Evolutionary conservation across 352 stramenopile genomes (phyloP).

Genomic region (Phytophthora constricta): DNA sequence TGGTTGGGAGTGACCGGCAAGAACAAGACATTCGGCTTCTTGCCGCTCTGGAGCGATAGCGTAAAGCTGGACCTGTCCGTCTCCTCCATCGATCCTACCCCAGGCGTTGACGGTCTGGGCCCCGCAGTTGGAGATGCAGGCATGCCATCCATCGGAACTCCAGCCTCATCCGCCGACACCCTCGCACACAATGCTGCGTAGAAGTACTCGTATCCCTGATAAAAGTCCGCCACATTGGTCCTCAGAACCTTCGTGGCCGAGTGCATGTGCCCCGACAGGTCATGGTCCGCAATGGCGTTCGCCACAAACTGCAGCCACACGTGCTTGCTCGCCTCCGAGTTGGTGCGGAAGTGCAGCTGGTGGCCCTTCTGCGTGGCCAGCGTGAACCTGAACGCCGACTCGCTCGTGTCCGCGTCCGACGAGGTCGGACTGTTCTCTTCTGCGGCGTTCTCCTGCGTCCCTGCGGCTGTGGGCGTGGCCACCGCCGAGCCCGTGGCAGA

Average conservation of each 20-base stretch:
- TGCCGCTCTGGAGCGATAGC: conserved; percentile 31
- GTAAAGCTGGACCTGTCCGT: conserved; percentile 37
- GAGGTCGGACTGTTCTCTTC: conserved; percentile 4
- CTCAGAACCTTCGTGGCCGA: conserved; percentile 41
- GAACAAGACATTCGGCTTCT: conserved; percentile 58
- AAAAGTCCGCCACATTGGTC: conserved; percentile 76
- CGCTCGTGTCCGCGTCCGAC: conserved; percentile 8
- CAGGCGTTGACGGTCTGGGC: conserved; percentile 4
- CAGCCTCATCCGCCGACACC: conserved; percentile 48
- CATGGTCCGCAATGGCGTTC: conserved; percentile 63
- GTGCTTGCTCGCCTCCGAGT: conserved; percentile 82
- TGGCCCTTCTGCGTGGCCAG: conserved; percentile 85
- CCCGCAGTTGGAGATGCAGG: conserved; percentile 14
- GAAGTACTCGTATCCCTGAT: conserved; percentile 78
- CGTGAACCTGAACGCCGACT: conserved; percentile 80
- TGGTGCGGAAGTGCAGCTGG: conserved; percentile 87
- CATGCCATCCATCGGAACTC: conserved; percentile 11
- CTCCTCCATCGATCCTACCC: conserved; percentile 16
- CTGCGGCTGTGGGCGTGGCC: conserved; percentile 18
- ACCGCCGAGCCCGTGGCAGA: neutral
- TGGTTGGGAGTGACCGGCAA: conserved; percentile 59
- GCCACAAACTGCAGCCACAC: conserved; percentile 83
- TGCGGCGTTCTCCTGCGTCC: neutral
- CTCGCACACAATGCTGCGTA: conserved; percentile 66
- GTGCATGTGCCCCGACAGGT: conserved; percentile 40